These are phyloP conservation scores for Sphaerobolus stellatus DNA, from an alignment of 1,284 basidiomycete genomes.

Conservation along the genomic window DNA sequence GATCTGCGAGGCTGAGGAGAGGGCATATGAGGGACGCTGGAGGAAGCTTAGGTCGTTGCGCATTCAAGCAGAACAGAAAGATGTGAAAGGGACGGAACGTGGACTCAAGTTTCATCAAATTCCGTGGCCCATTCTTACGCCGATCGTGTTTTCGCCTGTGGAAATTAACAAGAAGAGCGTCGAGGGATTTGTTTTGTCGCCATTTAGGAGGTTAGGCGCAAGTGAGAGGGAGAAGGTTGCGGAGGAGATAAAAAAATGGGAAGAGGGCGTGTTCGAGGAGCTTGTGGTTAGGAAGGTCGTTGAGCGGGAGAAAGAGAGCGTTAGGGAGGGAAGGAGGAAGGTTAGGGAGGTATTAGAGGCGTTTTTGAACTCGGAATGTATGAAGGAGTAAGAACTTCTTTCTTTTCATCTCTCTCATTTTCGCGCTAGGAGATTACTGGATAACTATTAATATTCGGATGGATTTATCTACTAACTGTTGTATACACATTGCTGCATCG, in stretches of 20 bases:
- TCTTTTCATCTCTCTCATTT: no score
- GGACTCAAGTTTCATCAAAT: not conserved
- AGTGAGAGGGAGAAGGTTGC: not conserved
- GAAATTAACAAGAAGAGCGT: not conserved
- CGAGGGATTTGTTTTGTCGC: not conserved
- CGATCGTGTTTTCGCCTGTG: not conserved
- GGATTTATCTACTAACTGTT: no score
- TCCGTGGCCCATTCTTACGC: not conserved
- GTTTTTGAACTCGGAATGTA: not conserved
- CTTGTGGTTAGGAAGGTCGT: not conserved
- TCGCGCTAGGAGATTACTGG: no score
- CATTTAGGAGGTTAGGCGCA: not conserved
- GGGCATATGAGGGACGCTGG: not conserved
- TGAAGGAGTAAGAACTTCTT: no score
- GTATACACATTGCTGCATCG: no score
- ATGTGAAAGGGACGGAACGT: not conserved
- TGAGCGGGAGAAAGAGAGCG: not conserved
- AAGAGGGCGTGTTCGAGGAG: not conserved
- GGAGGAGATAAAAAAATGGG: not conserved
- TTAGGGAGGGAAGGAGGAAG: not conserved
- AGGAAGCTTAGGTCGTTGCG: no score
- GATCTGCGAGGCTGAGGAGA: not conserved
- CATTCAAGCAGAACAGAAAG: not conserved
- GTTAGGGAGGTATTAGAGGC: not conserved
- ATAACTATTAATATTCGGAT: no score